Percentiles rank a stretch among this genome's conserved stretches.
These are phyloP conservation scores for Botrytis galanthina DNA, from an alignment of 2,329 filamentous ascomycete genomes.

Conservation along the genomic window DNA sequence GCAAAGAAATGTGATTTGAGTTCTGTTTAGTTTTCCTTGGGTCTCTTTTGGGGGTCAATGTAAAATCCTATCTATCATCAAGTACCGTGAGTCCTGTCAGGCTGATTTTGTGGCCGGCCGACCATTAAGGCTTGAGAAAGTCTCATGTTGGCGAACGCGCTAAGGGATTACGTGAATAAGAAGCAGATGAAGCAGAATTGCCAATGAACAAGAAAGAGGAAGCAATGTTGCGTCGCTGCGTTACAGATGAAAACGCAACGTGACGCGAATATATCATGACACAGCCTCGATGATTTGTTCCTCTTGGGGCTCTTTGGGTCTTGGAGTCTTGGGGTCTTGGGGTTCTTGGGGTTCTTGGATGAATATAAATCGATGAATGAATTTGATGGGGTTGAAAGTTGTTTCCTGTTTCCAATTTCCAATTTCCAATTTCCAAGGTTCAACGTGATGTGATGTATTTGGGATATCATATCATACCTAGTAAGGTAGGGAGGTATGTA, in stretches of 20 bases:
- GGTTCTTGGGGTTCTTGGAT: neutral
- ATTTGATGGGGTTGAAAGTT: neutral
- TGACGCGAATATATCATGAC: slow-evolving; percentile 21
- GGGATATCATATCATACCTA: too few species aligned
- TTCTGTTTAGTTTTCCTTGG: neutral
- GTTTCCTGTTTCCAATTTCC: too few species aligned
- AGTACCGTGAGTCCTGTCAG: slow-evolving; percentile 19
- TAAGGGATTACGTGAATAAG: slow-evolving; percentile 24
- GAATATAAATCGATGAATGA: neutral
- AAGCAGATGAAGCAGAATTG: neutral
- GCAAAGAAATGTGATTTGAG: neutral
- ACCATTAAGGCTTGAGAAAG: slow-evolving; percentile 2
- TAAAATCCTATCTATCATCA: slow-evolving; percentile 13
- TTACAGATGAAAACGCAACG: slow-evolving; percentile 18
- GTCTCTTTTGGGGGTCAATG: neutral
- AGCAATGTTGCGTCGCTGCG: neutral
- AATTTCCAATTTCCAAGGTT: too few species aligned
- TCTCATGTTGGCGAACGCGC: slow-evolving; percentile 26
- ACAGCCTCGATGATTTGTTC: slow-evolving; percentile 21
- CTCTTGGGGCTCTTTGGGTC: neutral
- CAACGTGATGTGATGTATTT: too few species aligned
- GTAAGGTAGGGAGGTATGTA: neutral
- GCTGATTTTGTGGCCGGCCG: slow-evolving; percentile 6
- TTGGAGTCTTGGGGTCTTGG: neutral
- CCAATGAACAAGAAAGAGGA: neutral